Conservation (phyloP, 371 early-diverging fungal species). For the Mortierella sp. region DNA sequence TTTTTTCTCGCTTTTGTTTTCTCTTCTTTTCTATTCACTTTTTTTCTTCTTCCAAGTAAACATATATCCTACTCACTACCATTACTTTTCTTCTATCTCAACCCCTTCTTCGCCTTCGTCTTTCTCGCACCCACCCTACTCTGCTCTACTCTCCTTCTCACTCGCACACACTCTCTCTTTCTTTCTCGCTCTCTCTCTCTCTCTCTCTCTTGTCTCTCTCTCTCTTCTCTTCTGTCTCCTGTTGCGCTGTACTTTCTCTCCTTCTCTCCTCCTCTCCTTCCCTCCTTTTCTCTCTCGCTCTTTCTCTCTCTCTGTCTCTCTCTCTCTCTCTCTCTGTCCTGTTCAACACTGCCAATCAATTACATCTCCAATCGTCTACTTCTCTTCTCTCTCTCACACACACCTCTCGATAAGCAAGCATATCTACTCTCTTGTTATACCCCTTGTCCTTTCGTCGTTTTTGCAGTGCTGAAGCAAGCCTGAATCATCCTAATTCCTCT, state of each 20-base stretch:
- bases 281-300: too few species aligned
- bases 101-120: neutral
- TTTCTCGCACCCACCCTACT: neutral
- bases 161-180: neutral
- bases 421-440: neutral
- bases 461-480: conserved; percentile 5
- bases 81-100: neutral
- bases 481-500: neutral
- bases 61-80: neutral
- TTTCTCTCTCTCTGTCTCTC: neutral
- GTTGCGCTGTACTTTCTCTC: neutral
- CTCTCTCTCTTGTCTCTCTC: too few species aligned
- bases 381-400: neutral
- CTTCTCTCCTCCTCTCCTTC: too few species aligned
- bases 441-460: neutral
- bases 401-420: neutral
- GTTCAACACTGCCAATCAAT: too few species aligned
- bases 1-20: neutral
- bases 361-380: too few species aligned
- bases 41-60: too few species aligned
- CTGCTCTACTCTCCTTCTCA: neutral
- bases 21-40: neutral
- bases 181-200: too few species aligned
- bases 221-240: too few species aligned
- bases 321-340: neutral